Percentiles rank a stretch among this genome's conserved stretches.
Evolutionary conservation across 202 grass and related monocot species (phyloP).

Genomic region (Dendrocalamus latiflorus): DNA sequence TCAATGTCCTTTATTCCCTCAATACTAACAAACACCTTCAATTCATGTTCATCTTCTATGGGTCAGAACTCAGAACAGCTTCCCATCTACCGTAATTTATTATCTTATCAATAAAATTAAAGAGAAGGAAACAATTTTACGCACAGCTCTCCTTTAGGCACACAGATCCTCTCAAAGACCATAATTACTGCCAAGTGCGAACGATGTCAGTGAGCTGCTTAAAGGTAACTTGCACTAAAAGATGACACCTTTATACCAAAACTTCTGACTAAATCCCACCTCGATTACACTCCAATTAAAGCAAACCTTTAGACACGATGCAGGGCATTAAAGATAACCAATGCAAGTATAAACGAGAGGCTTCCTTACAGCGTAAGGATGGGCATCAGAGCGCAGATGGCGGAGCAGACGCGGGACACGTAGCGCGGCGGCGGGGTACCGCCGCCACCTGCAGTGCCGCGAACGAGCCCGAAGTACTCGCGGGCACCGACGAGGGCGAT

Average conservation of each 20-base stretch:
- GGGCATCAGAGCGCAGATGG: constrained; percentile 87
- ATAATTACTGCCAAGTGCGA: neutral
- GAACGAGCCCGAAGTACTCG: constrained; percentile 88
- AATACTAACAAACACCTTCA: neutral
- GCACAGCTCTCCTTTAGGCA: neutral
- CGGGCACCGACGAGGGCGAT: constrained; percentile 45
- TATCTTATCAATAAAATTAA: neutral
- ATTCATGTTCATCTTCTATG: neutral
- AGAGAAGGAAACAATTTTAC: neutral
- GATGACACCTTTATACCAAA: neutral
- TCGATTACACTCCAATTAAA: neutral
- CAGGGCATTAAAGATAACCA: neutral
- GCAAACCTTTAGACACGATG: neutral
- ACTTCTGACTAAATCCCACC: neutral
- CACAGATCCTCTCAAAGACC: neutral
- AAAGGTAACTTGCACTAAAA: neutral
- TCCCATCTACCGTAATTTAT: neutral
- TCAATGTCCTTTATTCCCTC: neutral
- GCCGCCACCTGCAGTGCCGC: constrained; percentile 42
- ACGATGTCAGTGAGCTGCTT: neutral
- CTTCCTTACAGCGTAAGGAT: constrained; percentile 65
- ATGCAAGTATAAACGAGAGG: constrained; percentile 11
- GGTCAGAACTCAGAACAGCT: neutral
- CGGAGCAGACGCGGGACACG: constrained; percentile 80
- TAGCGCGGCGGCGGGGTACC: constrained; percentile 74